Evolutionary conservation across 1,284 basidiomycete species (phyloP), one percentile per base, ranked within the genome.

Genomic region (Phlebopus sp.): DNA sequence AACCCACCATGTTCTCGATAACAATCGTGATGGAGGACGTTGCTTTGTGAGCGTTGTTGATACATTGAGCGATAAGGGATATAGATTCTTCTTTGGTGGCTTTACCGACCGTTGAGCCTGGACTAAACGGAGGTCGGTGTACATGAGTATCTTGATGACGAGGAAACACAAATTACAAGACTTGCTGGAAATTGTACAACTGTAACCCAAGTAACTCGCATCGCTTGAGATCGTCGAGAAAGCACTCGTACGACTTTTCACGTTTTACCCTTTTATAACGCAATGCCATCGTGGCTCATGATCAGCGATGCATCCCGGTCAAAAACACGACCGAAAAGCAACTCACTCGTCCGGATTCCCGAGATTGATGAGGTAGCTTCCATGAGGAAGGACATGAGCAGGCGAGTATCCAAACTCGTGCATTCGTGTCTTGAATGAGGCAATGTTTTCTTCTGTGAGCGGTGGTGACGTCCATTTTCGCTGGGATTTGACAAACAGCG

Each of bases 141-240:
- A 44, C 15, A 42, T 44, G 15, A 29, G 27, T 11, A 9, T 11
- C 27, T 18, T 11, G 18, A 35, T 4, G 4, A 34, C 8, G 32
- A 17, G 25, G 17, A 0, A 19, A 47, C 17, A 2, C 44, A 5
- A 25, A 42, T 18, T 19, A 13, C n/a, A 17, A 41, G 15, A 75
- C 86, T 39, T 55, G 92, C 86, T 94, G 91, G 66, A 93, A 92
- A 61, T 94, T 94, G 69, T 90, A 93, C 9, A 88, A 64, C 42
- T 72, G 70, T 40, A 94, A 71, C 0, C 86, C 90, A 17, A 95
- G 77, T 55, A 77, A 74, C 58, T 92, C 86, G 59, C 91, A 92
- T 32, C 92, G 73, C 58, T 77, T 74, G n/a, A 94, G 69, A 53
- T 95, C 92, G 55, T 94, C 91, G 8, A 92, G 59, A 64, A 94